Conservation (phyloP, 495 filamentous ascomycete genomes). For the Filosporella fistucella region DNA sequence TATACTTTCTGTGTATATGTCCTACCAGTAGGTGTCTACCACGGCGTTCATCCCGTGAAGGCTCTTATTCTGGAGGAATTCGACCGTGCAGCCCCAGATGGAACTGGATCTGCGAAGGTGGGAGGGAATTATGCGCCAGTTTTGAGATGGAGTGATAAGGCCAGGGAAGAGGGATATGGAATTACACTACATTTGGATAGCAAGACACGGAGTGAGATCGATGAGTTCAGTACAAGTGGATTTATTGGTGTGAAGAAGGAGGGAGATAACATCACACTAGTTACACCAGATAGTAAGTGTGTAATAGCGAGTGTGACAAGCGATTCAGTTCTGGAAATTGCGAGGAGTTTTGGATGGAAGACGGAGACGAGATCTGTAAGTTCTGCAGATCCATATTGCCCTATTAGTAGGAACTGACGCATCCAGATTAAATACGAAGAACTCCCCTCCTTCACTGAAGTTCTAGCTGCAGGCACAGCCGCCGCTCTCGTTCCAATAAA, state of each 20-base stretch:
- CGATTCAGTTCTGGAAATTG: conserved; percentile 66
- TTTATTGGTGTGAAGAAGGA: conserved; percentile 71
- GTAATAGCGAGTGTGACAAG: conserved; percentile 83
- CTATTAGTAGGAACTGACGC: not conserved
- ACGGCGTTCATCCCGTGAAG: conserved; percentile 76
- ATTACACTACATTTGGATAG: conserved; percentile 89
- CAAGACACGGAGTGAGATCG: conserved; percentile 69
- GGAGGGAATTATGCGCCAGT: conserved; percentile 85
- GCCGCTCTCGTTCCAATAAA: conserved; percentile 88
- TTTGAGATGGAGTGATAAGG: conserved; percentile 71
- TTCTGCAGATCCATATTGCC: not conserved
- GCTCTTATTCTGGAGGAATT: conserved; percentile 75
- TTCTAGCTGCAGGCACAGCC: conserved; percentile 90
- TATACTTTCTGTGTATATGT: conserved; percentile 85
- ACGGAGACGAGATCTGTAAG: conserved; percentile 57
- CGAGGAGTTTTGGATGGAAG: conserved; percentile 57
- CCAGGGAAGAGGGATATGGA: conserved; percentile 65
- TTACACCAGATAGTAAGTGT: conserved; percentile 74
- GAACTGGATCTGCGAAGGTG: conserved; percentile 69
- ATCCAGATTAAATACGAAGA: conserved; percentile 75
- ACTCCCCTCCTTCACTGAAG: conserved; percentile 69
- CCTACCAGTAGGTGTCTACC: conserved; percentile 83
- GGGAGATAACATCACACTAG: conserved; percentile 58
- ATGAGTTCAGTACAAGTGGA: conserved; percentile 86
- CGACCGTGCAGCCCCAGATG: conserved; percentile 69